Evolutionary conservation across 1,284 basidiomycete species (phyloP), one percentile per base, ranked within the genome.

Genomic region (Malassezia arunalokei): DNA sequence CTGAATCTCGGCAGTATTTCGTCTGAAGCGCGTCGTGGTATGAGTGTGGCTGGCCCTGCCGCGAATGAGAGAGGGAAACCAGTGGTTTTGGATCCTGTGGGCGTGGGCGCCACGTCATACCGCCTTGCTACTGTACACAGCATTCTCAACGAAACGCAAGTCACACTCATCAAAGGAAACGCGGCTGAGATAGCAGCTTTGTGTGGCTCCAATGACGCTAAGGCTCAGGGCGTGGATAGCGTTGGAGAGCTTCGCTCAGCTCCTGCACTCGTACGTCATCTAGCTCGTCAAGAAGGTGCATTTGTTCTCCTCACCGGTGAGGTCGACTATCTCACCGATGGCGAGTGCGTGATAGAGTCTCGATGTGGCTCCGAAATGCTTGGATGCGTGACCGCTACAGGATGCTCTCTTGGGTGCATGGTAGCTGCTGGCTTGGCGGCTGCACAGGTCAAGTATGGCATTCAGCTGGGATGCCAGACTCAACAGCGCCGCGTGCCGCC

Each of bases 111-210:
- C 0, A 87, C 86, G 4, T 61, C 74, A 1, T 87, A 82, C 71
- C 79, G 91, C 37, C 80, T 80, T 58, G 75, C 77, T 14, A 79
- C 78, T 0, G 75, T 77, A 5, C 65, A 75, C 82, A 85, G 83
- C 50, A 78, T 95, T 11, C 76, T 95, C n/a, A 79, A 85, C 58
- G 76, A 79, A 42, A 92, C 85, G 80, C 90, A 95, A 72, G 82
- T 86, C 14, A 85, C 84, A 15, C 83, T 94, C 15, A 89, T 96
- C 76, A 96, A 96, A 74, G 92, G 91, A 5, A 96, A 96, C 68
- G 85, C 88, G 0, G 89, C 82, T 17, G 92, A 96, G 74, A 82
- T 96, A 20, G 87, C 82, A 0, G 78, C 84, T 0, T 76, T 95
- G 11, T 80, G 83, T 1, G 80, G 83, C 14, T 84, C 83, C 42